Evolutionary conservation across 2,329 filamentous ascomycete genomes (phyloP).

Genomic region (Cladosporium colombiae): DNA sequence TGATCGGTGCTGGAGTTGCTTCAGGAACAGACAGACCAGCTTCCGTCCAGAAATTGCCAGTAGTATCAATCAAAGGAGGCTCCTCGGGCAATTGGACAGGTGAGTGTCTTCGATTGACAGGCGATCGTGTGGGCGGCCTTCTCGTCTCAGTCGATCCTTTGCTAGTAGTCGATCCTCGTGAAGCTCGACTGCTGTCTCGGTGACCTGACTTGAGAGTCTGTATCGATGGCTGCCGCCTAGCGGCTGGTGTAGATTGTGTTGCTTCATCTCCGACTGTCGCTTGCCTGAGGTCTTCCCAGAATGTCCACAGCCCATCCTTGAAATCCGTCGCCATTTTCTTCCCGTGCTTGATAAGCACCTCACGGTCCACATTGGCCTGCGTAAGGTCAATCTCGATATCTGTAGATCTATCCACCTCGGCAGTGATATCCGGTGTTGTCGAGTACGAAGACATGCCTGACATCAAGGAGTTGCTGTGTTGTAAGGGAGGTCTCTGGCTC

Average conservation of each 20-base stretch:
- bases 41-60: conserved; percentile 32
- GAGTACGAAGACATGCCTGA: conserved; percentile 21
- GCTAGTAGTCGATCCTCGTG: conserved; percentile 24
- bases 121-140: conserved; percentile 22
- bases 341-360: conserved; percentile 55
- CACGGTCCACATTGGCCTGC: conserved; percentile 49
- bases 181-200: conserved; percentile 17
- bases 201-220: conserved; percentile 25
- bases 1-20: conserved; percentile 25
- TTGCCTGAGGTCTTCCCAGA: conserved; percentile 91
- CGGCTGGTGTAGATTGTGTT: conserved; percentile 57
- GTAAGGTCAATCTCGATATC: conserved; percentile 30
- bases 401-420: conserved; percentile 27
- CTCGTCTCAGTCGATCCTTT: conserved; percentile 25
- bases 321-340: conserved; percentile 89
- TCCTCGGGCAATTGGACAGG: conserved; percentile 7
- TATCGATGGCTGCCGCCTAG: conserved; percentile 30
- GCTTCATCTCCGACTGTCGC: conserved; percentile 95
- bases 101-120: conserved; percentile 8
- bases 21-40: conserved; percentile 26
- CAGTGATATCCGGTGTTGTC: conserved; percentile 29
- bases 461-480: conserved; percentile 18
- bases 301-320: conserved; percentile 86
- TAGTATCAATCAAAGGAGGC: conserved; percentile 15
- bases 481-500: conserved; percentile 5